A percentile compares a stretch with the other conserved stretches of the same genome.
phyloP scores from a whole-genome alignment of 768 basidiomycete species.

The Tylopilus balloui region DNA sequence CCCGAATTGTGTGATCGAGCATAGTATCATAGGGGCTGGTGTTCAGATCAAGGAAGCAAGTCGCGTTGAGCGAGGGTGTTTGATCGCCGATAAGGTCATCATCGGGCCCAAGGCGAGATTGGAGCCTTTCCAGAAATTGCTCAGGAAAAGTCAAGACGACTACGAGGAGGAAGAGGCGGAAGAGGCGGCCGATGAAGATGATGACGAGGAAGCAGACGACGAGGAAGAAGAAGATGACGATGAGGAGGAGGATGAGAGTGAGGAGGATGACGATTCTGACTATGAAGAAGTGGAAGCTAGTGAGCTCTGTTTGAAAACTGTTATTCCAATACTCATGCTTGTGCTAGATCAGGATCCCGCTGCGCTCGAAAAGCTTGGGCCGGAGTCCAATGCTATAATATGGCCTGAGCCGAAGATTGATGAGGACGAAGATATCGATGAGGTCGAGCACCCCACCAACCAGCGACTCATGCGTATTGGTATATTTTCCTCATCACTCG shows the following conservation, averaged over 20 bases:
- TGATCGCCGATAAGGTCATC: constrained; percentile 78
- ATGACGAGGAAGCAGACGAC: constrained; percentile 29
- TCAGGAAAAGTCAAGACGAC: constrained; percentile 41
- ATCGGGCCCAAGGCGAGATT: constrained; percentile 71
- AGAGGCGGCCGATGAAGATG: constrained; percentile 16
- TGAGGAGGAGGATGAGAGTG: constrained; percentile 30
- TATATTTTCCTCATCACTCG: constrained; percentile 23
- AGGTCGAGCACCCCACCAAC: constrained; percentile 62
- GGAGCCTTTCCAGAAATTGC: constrained; percentile 68
- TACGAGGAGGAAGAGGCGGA: constrained; percentile 30
- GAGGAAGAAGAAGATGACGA: constrained; percentile 30
- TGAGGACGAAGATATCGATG: constrained; percentile 60
- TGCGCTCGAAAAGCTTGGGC: constrained; percentile 50
- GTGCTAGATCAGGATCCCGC: constrained; percentile 46
- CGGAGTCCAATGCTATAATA: constrained; percentile 68
- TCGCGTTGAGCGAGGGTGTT: constrained; percentile 64
- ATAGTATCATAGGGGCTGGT: constrained; percentile 76
- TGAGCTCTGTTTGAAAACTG: constrained; percentile 32
- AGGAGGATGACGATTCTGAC: constrained; percentile 47
- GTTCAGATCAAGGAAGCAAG: constrained; percentile 69
- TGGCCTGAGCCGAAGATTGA: constrained; percentile 68
- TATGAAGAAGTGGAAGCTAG: constrained; percentile 64
- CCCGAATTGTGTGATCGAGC: constrained; percentile 63
- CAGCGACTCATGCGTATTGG: constrained; percentile 74
- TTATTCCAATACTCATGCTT: neutral